Conservation (phyloP, 306 rosid species). For the barrel medic (Medicago truncatula) region MtrunA17r5.0-ANR NC_053042.1:39757001-39757500, state of each 20-base stretch:
- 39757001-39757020: conserved; percentile 81
- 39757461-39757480: conserved; percentile 94
- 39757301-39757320: conserved; percentile 75
- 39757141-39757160: conserved; percentile 87
- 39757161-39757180: conserved; percentile 91
- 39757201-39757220: conserved; percentile 87
- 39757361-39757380: conserved; percentile 81
- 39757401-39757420: conserved; percentile 87
- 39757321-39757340: conserved; percentile 55
- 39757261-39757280: conserved; percentile 86
- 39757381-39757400: conserved; percentile 85
- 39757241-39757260: conserved; percentile 82
- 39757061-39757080: conserved; percentile 90
- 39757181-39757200: conserved; percentile 90
- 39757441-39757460: conserved; percentile 93
- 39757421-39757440: conserved; percentile 82
- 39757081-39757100: conserved; percentile 84
- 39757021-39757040: conserved; percentile 80
- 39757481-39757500: conserved; percentile 93
- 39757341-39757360: conserved; percentile 55
- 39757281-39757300: conserved; percentile 92
- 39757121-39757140: conserved; percentile 79
- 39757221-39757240: conserved; percentile 89
- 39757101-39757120: conserved; percentile 78
- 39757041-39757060: conserved; percentile 85